A percentile compares a stretch with the other conserved stretches of the same genome.
These are phyloP conservation scores for Alnus glutinosa DNA, from an alignment of 306 rosid species.

Conservation along the genomic window DNA sequence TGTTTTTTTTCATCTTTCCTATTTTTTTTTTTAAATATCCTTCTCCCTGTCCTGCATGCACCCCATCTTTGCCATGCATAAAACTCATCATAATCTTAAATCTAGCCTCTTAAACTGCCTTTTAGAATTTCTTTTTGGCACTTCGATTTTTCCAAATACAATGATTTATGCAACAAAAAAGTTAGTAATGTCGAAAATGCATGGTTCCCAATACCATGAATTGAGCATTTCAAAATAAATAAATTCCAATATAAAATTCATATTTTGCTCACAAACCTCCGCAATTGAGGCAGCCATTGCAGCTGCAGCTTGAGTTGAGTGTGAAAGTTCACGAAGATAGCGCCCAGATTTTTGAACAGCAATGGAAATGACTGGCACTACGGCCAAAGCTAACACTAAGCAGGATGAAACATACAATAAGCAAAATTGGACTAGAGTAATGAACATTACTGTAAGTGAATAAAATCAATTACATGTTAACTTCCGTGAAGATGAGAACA, in stretches of 20 bases:
- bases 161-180: not conserved
- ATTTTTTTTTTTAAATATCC: not conserved
- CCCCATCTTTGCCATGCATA: not conserved
- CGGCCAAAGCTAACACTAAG: constrained; percentile 46
- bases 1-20: not conserved
- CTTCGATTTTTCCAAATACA: not conserved
- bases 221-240: not conserved
- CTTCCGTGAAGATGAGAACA: constrained; percentile 49
- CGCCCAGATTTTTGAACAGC: constrained; percentile 52
- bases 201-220: not conserved
- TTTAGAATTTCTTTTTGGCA: not conserved
- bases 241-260: not conserved
- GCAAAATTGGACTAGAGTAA: not conserved
- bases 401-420: not conserved
- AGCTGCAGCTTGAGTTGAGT: constrained; percentile 53
- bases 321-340: constrained; percentile 50
- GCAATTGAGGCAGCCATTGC: constrained; percentile 52
- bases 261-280: constrained; percentile 37
- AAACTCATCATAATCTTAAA: not conserved
- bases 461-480: constrained; percentile 38
- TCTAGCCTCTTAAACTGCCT: not conserved
- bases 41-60: not conserved
- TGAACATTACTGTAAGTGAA: constrained; percentile 8
- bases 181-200: not conserved
- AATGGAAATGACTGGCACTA: constrained; percentile 45